A percentile compares a stretch with the other conserved stretches of the same genome.
Evolutionary conservation across 2,329 filamentous ascomycete genomes (phyloP).

Genomic region (Capronia epimyces): DNA sequence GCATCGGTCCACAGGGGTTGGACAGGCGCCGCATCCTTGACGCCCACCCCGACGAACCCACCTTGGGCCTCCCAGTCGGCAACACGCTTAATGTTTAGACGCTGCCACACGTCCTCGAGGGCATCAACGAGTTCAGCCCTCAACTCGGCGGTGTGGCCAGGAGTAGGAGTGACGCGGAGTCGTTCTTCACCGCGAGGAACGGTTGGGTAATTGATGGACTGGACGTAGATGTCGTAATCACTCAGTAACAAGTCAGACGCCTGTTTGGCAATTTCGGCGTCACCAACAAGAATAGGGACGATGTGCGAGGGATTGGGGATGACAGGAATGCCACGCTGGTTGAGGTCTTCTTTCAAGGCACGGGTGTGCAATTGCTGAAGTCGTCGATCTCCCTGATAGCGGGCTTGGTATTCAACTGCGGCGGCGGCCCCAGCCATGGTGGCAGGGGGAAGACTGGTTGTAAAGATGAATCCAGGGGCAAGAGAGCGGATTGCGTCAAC

Average conservation of each 20-base stretch:
- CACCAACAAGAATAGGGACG: conserved; percentile 85
- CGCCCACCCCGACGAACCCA: conserved; percentile 90
- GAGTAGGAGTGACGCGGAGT: conserved; percentile 90
- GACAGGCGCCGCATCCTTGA: conserved; percentile 55
- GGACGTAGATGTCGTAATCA: conserved; percentile 91
- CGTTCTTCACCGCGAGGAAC: conserved; percentile 97
- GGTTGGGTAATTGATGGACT: conserved; percentile 98
- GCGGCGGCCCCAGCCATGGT: conserved; percentile 92
- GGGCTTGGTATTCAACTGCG: conserved; percentile 90
- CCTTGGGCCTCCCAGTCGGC: conserved; percentile 86
- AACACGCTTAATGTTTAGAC: conserved; percentile 85
- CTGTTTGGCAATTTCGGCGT: conserved; percentile 84
- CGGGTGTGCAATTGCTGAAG: conserved; percentile 96
- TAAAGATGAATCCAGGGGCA: conserved; percentile 97
- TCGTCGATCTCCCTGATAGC: conserved; percentile 75
- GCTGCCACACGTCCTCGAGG: conserved; percentile 79
- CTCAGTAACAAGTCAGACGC: conserved; percentile 88
- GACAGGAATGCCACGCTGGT: conserved; percentile 79
- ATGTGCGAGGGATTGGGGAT: conserved; percentile 98
- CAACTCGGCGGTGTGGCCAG: conserved; percentile 78
- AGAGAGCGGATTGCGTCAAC: conserved; percentile 92
- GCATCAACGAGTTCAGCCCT: conserved; percentile 80
- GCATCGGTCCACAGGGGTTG: conserved; percentile 85
- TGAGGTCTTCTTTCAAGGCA: conserved; percentile 80
- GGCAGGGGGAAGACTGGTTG: conserved; percentile 88